Base-by-base conservation (phyloP, 208 protist species). In the Leishmania tarentolae region DNA sequence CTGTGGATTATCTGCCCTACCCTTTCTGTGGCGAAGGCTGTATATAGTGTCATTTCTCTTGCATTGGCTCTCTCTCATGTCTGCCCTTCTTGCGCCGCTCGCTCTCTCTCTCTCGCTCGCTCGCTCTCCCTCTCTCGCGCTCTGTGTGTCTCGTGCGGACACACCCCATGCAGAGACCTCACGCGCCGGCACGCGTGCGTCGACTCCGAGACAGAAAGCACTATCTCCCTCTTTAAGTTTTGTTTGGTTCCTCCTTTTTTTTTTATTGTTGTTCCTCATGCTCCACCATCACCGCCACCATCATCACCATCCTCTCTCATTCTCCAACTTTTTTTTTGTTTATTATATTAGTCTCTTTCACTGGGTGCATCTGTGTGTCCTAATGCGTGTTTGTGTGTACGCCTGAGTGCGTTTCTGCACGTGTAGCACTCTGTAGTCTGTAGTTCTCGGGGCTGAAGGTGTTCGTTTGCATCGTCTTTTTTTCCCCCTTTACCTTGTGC, bases 91-190 rank as follows among this genome's bases (percentile, higher is more conserved):
- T 19, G n/a, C 35, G n/a, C n/a, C 19, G n/a, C n/a, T 7, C 15
- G 2, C 40, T 70, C 15, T n/a, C 6, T 5, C 31, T 46, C 28
- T 70, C 65, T 69, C n/a, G n/a, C 35, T 13, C 19, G n/a, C n/a
- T 7, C 15, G 2, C 40, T 70, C 15, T n/a, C 6, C 15, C 31
- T 46, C 28, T 70, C 65, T 69, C n/a, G n/a, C n/a, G n/a, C n/a
- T n/a, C n/a, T n/a, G n/a, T n/a, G n/a, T n/a, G n/a, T n/a, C n/a
- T n/a, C n/a, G n/a, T 42, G 63, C 9, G 17, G 35, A 69, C 35
- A 69, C 21, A n/a, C 63, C n/a, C n/a, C n/a, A n/a, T 17, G 42
- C 63, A 70, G 31, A 70, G 19, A 70, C 65, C 65, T n/a, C 65
- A 42, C 15, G 42, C 37, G 13, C 37, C 4, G 65, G 37, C 37